Evolutionary conservation across 2,329 filamentous ascomycete species (phyloP), one percentile per base, ranked within the genome.

Genomic region (Aspergillus cejpii): DNA sequence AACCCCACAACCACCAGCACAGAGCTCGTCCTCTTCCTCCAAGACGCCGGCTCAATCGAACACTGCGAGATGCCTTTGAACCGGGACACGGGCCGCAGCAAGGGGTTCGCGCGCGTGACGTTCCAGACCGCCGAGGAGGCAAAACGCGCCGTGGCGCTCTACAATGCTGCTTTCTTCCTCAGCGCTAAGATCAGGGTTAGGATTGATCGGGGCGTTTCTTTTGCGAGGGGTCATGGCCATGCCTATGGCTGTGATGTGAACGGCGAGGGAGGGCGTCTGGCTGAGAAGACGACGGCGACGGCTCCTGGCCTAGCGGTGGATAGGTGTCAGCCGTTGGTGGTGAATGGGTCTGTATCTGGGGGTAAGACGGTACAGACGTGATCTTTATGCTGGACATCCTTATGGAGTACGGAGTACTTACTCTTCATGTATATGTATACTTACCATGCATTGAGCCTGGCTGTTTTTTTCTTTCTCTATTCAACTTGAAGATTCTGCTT

Each of bases 81-180:
- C 26, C 45, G 52, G 3, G 55, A 57, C 37, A 39, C 54, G 8
- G 45, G 50, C 8, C 47, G 52, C 17, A 55, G 52, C 12, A 54
- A 53, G 44, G 49, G 53, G 12, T 59, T 59, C 31, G 58, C 60
- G 1, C 62, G 55, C 6, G 58, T 62, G 3, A 63, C 59, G 2
- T 63, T 69, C 48, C 56, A 49, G 28, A 60, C 49, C 7, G 48
- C 54, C 10, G 66, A 69, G 1, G 64, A 68, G 26, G 67, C 67
- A 3, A 61, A 61, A 41, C 55, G 56, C n/a, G 63, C 62, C 10
- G 55, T 65, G 15, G 46, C 48, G 1, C 53, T 60, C 39, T 62
- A 64, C 41, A 63, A 69, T 47, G 65, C 64, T 24, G 47, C 58
- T 12, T 47, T 49, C 4, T 64, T 69, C 41, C 59, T 60, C 44